These are phyloP conservation scores for sunflower (Helianthus annuus) DNA, from an alignment of 129 eudicot genomes.

Conservation along the genomic window HanXRQr2.0-SUNRISE NC_035442.2:119031797-119032296, in stretches of 20 bases:
- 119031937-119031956: not conserved
- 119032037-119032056: not conserved
- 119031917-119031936: not conserved
- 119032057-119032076: not conserved
- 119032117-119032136: not conserved
- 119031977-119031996: not conserved
- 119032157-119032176: not conserved
- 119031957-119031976: not conserved
- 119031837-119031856: not conserved
- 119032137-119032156: not conserved
- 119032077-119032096: not conserved
- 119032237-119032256: too few species aligned
- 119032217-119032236: too few species aligned
- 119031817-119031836: not conserved
- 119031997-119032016: not conserved
- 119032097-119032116: not conserved
- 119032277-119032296: too few species aligned
- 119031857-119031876: not conserved
- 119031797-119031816: too few species aligned
- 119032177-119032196: not conserved
- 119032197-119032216: not conserved
- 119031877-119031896: not conserved
- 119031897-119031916: not conserved
- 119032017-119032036: not conserved
- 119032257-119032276: too few species aligned